Conservation (phyloP, 2,329 filamentous ascomycete species). For the Phaeosphaeriaceae sp. region DNA sequence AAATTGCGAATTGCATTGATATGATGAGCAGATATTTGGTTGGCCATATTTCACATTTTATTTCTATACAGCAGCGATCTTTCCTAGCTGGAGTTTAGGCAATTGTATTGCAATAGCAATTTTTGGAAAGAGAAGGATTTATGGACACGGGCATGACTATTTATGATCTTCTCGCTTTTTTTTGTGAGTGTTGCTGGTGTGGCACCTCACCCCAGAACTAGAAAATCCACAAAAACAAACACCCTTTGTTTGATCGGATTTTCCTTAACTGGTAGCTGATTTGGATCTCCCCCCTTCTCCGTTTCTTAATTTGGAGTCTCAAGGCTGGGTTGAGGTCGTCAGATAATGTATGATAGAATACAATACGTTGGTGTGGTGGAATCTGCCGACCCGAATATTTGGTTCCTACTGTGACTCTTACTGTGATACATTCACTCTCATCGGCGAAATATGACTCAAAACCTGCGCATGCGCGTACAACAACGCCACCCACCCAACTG, state of each 20-base stretch:
- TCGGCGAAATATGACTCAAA: not conserved
- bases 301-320: conserved; percentile 19
- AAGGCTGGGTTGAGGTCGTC: conserved; percentile 43
- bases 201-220: conserved; percentile 26
- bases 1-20: conserved; percentile 19
- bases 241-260: conserved; percentile 33
- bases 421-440: conserved; percentile 1
- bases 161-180: conserved; percentile 25
- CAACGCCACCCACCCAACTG: not conserved
- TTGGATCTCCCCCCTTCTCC: conserved; percentile 44
- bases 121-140: conserved; percentile 22
- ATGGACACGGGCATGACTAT: conserved; percentile 14
- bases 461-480: not conserved
- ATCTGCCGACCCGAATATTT: not conserved
- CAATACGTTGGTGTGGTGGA: conserved; percentile 29
- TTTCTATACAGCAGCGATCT: conserved; percentile 11
- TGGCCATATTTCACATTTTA: conserved; percentile 24
- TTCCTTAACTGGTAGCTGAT: conserved; percentile 26
- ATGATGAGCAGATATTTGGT: conserved; percentile 28
- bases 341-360: conserved; percentile 37
- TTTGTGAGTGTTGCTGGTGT: conserved; percentile 17
- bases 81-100: conserved; percentile 20
- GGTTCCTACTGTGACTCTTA: conserved; percentile 1
- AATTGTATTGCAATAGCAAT: conserved; percentile 23
- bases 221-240: conserved; percentile 44